Base-by-base conservation (phyloP, 345 rosid genomes). In the Moricandia arvensis region DNA sequence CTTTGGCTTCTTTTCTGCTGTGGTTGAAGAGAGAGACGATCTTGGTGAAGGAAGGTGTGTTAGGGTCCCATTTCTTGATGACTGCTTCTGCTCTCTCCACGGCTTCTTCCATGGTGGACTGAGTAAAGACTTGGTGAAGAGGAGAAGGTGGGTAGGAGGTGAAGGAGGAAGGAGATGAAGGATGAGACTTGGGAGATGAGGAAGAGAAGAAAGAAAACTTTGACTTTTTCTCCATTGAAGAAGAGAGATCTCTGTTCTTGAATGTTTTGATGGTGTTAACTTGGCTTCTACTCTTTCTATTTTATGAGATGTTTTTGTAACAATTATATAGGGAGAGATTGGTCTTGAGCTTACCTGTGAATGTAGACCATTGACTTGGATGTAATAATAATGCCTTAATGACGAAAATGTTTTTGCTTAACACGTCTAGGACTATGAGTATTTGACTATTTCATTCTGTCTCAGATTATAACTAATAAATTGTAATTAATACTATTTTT, bases 31-130 rank as follows among this genome's bases (percentile, higher is more conserved):
- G 80, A 31, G 82, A 81, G 30, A 64, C 75, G 38, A 83, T 63
- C 12, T 60, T 79, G 53, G 83, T 71, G 53, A 63, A 34, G 0
- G 91, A 75, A 59, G 88, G 70, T 3, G 89, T 59, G 81, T 66
- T 72, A 0, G 75, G 57, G 66, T 83, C 87, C 96, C 97, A 93
- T 80, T 82, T 89, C 31, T 65, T 76, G 80, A 90, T 90, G 34
- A 90, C 51, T 5, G 82, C 12, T 51, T 83, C 86, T 0, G 90
- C 90, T 63, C 63, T 81, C 74, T 64, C 66, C 2, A 93, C 69
- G 49, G 68, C 80, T 18, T 89, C 85, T 41, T 85, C 87, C 77
- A 80, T 72, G 76, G 80, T 33, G 12, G 87, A 66, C 38, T 81
- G 72, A 18, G 92, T 84, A 45, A 77, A 82, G 13, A 55, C 55